Base-by-base conservation (phyloP, 148 eudicot genomes). In the Limonium bicolor region DNA sequence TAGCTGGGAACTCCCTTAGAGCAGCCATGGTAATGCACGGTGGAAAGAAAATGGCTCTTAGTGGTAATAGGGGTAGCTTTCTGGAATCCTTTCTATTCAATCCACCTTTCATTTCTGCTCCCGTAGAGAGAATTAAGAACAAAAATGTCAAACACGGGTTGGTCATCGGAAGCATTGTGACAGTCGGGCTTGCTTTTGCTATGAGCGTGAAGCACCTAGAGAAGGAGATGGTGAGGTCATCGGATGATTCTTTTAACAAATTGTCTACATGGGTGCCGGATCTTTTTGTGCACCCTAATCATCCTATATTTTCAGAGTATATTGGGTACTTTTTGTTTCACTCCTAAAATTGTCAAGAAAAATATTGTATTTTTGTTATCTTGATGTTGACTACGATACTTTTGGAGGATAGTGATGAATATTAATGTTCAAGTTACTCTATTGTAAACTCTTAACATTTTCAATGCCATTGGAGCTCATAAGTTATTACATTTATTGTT, bases 131-230 rank as follows among this genome's bases (percentile, higher is more conserved):
- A 14, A 84, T 90, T 36, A 84, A 77, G 59, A 68, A 84, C 17
- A 56, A 77, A 56, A 77, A 78, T 22, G 73, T 90, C 42, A 90
- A 77, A 48, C 93, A 73, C 19, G 95, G 97, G 54, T 57, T 90
- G 25, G 66, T 94, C 36, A 52, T 90, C 20, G 68, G 84, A 37
- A 90, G 97, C 29, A 70, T 90, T 27, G 50, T 90, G 27, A 86
- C 97, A 0, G 95, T 95, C 3, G 97, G 97, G 24, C 78, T 90
- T n/a, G 82, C 97, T 23, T 51, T 88, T 44, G 73, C 80, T 22
- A 29, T 55, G 70, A 61, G 66, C 27, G 66, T 66, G 51, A 70
- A 62, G 46, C 36, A 56, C 18, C 73, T 65, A 18, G 61, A 58
- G 11, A 53, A 58, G 28, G 60, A n/a, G n/a, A n/a, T n/a, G 28